phyloP scores from a whole-genome alignment of 768 basidiomycete species.

The Lentinula sp. region DNA sequence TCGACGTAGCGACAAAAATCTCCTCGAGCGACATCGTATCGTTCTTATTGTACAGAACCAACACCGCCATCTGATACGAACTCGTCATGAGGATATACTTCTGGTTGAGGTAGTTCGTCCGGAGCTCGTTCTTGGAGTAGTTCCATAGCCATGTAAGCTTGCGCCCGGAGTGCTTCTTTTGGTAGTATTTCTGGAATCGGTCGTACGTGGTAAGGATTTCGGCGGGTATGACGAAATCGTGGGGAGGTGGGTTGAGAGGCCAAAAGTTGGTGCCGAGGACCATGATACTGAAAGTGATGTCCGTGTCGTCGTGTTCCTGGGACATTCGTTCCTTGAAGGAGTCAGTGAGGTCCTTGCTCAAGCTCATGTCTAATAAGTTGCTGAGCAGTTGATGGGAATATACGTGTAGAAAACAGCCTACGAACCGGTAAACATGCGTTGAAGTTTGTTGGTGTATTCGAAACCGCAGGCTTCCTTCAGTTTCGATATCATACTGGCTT shows the following conservation, averaged over 20 bases:
- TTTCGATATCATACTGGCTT: conserved; percentile 97
- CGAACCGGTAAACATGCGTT: conserved; percentile 93
- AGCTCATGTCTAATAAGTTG: conserved; percentile 68
- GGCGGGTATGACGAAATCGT: conserved; percentile 84
- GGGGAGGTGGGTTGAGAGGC: conserved; percentile 79
- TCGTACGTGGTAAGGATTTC: conserved; percentile 87
- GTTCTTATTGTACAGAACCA: conserved; percentile 88
- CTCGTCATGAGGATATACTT: conserved; percentile 97
- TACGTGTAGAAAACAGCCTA: neutral
- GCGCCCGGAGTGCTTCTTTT: conserved; percentile 88
- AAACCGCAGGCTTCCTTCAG: conserved; percentile 95
- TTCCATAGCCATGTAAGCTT: conserved; percentile 99
- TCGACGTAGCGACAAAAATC: conserved; percentile 69
- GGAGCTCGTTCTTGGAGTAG: conserved; percentile 93
- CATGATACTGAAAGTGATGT: conserved; percentile 89
- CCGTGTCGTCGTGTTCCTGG: conserved; percentile 78
- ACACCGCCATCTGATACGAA: conserved; percentile 89
- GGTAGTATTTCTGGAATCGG: conserved; percentile 90
- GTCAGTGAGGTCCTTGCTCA: conserved; percentile 93
- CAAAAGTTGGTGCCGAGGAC: conserved; percentile 96
- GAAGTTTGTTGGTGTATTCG: conserved; percentile 94
- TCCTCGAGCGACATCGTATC: conserved; percentile 84
- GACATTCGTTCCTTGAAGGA: conserved; percentile 93
- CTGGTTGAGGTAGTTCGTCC: conserved; percentile 87
- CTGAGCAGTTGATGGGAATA: conserved; percentile 10